phyloP scores from a whole-genome alignment of 2,329 filamentous ascomycete genomes.

The Aspergillus sp. region DNA sequence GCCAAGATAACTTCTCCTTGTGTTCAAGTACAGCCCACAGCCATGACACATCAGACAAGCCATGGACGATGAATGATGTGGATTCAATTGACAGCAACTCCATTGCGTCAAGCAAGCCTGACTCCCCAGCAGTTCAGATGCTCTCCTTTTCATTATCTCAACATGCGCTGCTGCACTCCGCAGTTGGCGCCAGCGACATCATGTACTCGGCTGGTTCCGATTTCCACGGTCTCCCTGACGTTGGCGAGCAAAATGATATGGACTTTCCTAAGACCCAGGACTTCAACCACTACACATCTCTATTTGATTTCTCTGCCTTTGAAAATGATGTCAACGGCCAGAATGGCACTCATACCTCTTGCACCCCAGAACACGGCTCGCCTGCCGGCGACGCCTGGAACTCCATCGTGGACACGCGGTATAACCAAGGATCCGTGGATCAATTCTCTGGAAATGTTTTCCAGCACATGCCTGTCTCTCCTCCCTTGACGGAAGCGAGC shows the following conservation, averaged over 20 bases:
- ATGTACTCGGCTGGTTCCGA: conserved; percentile 41
- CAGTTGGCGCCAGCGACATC: conserved; percentile 39
- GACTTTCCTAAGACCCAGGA: conserved; percentile 38
- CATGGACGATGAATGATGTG: conserved; percentile 40
- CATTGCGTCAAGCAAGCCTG: conserved; percentile 36
- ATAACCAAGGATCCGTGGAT: conserved; percentile 37
- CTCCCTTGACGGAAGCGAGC: conserved; percentile 43
- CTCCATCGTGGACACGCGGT: conserved; percentile 34
- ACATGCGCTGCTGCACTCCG: conserved; percentile 36
- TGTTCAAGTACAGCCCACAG: conserved; percentile 39
- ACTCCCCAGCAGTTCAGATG: conserved; percentile 43
- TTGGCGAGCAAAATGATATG: conserved; percentile 39
- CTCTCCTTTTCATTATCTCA: conserved; percentile 44
- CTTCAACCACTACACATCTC: conserved; percentile 38
- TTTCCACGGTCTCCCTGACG: conserved; percentile 37
- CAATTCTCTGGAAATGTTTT: conserved; percentile 37
- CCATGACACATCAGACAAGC: conserved; percentile 36
- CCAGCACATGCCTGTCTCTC: conserved; percentile 41
- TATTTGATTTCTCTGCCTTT: conserved; percentile 42
- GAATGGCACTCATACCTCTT: conserved; percentile 29
- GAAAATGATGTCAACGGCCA: conserved; percentile 41
- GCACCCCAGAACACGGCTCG: conserved; percentile 39
- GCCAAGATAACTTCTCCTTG: conserved; percentile 43
- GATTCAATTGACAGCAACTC: conserved; percentile 40
- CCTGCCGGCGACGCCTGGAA: conserved; percentile 38